Base-by-base conservation (phyloP, 805 yeast species). In the Myxozyma melibiosi region DNA sequence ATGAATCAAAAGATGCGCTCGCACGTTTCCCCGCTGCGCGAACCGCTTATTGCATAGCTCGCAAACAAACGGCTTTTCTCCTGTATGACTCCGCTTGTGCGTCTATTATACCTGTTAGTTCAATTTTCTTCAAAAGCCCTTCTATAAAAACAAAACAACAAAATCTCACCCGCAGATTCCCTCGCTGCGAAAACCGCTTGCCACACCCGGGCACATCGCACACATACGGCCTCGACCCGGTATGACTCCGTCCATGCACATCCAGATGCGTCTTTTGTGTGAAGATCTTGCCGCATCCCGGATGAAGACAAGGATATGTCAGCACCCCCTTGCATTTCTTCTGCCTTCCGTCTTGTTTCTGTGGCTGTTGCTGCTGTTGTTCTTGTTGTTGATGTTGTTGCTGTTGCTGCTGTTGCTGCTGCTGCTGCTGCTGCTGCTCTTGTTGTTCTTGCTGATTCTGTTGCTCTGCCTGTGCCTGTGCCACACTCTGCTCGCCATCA, bases 181-280 rank as follows among this genome's bases (percentile, higher is more conserved):
- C 96, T 44, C 96, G 92, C 70, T 90, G 97, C 0, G 96, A 88
- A 65, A 90, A 90, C 51, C 86, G 73, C 70, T 90, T 90, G 14
- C 83, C 85, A 74, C 96, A 90, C 24, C 67, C 68, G 11, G 67
- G 66, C 66, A 76, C 85, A 20, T 80, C 78, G 70, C 97, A 90
- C 65, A 80, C 84, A 69, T 84, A 90, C 8, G 96, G 96, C 67
- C 90, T 86, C 62, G 81, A 81, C 0, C 96, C 96, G 66, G 90
- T 85, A 70, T 90, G 97, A 0, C 92, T 84, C 64, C 96, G 76
- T 5, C 88, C 82, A 70, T 90, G 97, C 16, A 90, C 96, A 64
- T 90, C 96, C 65, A 90, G 74, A 72, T 90, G 96, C 4, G 97
- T 91, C n/a, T 90, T 78, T 70, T 91, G 97, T 0, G 91, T 84